Conservation (phyloP, 2,329 filamentous ascomycete genomes). For the Aspergillus clavatus region DNA sequence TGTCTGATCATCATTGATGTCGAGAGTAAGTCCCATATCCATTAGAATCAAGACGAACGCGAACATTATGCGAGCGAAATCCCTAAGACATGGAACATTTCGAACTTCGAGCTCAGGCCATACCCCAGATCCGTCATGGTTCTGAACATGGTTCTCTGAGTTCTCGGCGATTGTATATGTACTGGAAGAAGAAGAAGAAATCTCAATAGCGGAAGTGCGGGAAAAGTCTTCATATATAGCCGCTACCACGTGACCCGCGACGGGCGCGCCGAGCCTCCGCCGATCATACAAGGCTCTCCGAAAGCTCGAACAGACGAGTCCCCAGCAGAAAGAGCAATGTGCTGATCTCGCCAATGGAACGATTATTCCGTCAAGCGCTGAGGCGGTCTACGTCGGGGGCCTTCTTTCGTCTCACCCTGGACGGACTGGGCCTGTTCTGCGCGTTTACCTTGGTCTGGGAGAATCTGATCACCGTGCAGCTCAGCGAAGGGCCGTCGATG, state of each 20-base stretch:
- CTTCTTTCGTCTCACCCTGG: constrained; percentile 26
- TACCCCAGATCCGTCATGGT: no score
- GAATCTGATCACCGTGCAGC: constrained; percentile 58
- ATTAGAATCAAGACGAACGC: not conserved
- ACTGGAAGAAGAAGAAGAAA: constrained; percentile 1
- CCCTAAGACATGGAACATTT: no score
- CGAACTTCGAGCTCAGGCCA: no score
- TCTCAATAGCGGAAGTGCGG: not conserved
- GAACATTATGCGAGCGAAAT: not conserved
- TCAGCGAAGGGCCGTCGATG: constrained; percentile 75
- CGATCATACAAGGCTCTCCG: constrained; percentile 5
- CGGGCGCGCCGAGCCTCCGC: constrained; percentile 6
- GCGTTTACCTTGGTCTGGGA: constrained; percentile 40
- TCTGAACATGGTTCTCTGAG: not conserved
- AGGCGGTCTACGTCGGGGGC: constrained; percentile 18
- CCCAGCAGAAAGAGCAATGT: constrained; percentile 5
- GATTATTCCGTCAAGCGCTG: constrained; percentile 26
- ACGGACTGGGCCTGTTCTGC: constrained; percentile 33
- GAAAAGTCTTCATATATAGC: constrained; percentile 4
- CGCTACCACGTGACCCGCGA: constrained; percentile 11
- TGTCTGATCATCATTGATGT: no score
- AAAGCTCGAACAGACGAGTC: not conserved
- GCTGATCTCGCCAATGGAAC: constrained; percentile 21
- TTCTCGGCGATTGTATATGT: not conserved
- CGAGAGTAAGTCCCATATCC: no score